Conservation (phyloP, 2,329 filamentous ascomycete species). For the Aquanectria penicillioides region DNA sequence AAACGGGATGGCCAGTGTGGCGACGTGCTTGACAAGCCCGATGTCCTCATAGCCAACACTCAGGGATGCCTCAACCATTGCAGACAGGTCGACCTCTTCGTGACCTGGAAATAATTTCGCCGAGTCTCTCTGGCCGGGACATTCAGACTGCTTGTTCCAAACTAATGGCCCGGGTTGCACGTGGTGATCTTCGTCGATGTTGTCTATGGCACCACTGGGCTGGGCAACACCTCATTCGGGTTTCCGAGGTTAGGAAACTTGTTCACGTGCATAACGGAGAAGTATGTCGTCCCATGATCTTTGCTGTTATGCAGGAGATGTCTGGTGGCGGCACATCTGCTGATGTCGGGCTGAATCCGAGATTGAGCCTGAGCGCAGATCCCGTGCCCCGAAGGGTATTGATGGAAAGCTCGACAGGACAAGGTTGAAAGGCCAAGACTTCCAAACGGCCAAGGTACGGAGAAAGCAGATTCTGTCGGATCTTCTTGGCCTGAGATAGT, state of each 20-base stretch:
- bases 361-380: not conserved
- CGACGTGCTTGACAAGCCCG: conserved; percentile 6
- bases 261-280: not conserved
- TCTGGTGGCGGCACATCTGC: not conserved
- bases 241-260: not conserved
- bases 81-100: not conserved
- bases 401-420: not conserved
- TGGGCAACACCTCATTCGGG: not conserved
- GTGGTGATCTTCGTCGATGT: not conserved
- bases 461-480: not conserved
- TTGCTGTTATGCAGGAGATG: not conserved
- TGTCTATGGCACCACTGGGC: not conserved
- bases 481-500: not conserved
- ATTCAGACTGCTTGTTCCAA: not conserved
- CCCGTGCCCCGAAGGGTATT: not conserved
- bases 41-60: conserved; percentile 11
- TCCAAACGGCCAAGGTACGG: not conserved
- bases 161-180: not conserved
- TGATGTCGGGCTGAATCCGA: conserved; percentile 1
- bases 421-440: not conserved
- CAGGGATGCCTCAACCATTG: not conserved
- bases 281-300: not conserved
- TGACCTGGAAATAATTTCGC: not conserved
- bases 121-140: not conserved
- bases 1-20: conserved; percentile 12